Conservation (phyloP, 306 rosid species). For the Castanea sativa region DNA sequence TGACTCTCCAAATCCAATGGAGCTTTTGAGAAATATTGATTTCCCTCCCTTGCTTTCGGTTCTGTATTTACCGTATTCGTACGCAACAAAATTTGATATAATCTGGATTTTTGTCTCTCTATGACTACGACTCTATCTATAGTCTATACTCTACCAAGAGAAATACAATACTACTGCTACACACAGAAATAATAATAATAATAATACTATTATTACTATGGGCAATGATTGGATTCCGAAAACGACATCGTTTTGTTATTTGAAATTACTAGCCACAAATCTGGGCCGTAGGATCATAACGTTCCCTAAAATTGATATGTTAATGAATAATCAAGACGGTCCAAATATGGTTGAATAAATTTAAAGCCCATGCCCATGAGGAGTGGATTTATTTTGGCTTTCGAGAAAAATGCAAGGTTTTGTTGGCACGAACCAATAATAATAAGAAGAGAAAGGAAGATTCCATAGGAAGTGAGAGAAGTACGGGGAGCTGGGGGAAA, state of each 20-base stretch:
- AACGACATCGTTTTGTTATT: no score
- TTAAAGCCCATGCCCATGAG: background rate
- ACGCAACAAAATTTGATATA: background rate
- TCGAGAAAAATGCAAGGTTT: background rate
- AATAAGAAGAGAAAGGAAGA: background rate
- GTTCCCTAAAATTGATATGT: no score
- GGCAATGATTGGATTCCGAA: no score
- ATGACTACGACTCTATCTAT: no score
- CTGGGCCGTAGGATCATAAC: background rate
- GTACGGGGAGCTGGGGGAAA: background rate
- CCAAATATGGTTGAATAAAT: background rate
- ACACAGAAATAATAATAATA: no score
- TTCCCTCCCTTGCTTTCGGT: constrained; percentile 17
- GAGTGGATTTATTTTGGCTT: constrained; percentile 2
- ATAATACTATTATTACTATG: background rate
- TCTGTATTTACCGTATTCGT: constrained; percentile 7
- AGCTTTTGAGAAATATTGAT: background rate
- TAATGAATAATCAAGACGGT: background rate
- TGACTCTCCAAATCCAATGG: constrained; percentile 26
- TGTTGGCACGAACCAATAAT: background rate
- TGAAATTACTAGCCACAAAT: background rate
- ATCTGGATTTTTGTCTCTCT: no score
- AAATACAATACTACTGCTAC: no score
- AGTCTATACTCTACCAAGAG: no score
- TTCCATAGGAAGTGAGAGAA: background rate